These are phyloP conservation scores for Annulohypoxylon stygium DNA, from an alignment of 495 filamentous ascomycete species.

Conservation along the genomic window DNA sequence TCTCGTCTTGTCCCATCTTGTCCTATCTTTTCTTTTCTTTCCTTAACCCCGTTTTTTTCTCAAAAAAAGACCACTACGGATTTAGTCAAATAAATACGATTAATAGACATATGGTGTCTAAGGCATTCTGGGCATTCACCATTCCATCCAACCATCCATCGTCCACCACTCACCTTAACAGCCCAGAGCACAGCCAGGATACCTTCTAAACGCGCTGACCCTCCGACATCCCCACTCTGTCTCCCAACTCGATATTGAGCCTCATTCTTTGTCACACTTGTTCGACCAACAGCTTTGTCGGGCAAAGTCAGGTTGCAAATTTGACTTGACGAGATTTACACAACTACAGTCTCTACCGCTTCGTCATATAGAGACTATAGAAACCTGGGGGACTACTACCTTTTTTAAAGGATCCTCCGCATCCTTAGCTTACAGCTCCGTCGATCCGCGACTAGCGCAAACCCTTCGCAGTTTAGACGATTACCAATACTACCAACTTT, in stretches of 20 bases:
- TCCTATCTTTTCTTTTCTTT: not conserved
- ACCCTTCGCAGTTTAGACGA: slow-evolving; percentile 11
- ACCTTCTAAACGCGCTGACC: slow-evolving; percentile 31
- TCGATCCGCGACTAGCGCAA: slow-evolving; percentile 8
- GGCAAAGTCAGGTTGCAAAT: not conserved
- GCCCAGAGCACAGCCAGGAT: not conserved
- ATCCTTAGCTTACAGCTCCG: not conserved
- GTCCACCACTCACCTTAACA: not conserved
- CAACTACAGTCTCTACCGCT: slow-evolving; percentile 7
- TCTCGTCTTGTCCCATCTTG: not conserved
- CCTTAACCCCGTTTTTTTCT: not conserved
- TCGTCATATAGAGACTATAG: not conserved
- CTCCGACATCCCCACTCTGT: slow-evolving; percentile 39
- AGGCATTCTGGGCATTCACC: not conserved
- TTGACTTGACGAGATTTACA: not conserved
- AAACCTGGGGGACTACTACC: not conserved
- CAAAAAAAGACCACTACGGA: not conserved
- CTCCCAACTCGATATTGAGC: slow-evolving; percentile 23
- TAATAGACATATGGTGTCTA: not conserved
- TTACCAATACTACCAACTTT: slow-evolving; percentile 4
- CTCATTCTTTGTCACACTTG: slow-evolving; percentile 16
- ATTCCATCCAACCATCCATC: not conserved
- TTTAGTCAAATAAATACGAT: not conserved
- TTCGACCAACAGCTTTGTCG: not conserved
- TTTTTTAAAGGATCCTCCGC: slow-evolving; percentile 1